Base-by-base conservation (phyloP, 2,329 filamentous ascomycete species). In the Ascochyta fabae region DNA sequence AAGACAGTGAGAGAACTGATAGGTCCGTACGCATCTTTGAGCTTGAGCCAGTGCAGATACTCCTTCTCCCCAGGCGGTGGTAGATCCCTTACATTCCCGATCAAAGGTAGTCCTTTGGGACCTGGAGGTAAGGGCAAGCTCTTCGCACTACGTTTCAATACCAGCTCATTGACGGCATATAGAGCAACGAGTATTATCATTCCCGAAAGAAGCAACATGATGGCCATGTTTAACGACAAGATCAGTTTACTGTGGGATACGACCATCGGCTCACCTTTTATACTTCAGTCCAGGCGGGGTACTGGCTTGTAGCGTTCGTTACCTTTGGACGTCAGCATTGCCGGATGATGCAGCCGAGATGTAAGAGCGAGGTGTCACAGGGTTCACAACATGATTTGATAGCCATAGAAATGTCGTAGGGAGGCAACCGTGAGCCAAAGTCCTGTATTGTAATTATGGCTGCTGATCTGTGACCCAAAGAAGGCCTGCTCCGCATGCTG, bases 11-110 rank as follows among this genome's bases (percentile, higher is more conserved):
- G 45, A 9, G 65, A 69, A 48, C 60, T 67, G 26, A 67, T 59
- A 0, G 63, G 66, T 15, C 65, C 67, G 42, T 70, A 69, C 4
- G 66, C 47, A 13, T 78, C 70, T 54, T 79, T 80, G 56, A 79
- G 73, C 39, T 79, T 71, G 0, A 77, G 53, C 78, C 78, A 81
- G 50, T 81, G 77, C 7, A 73, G 52, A 63, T 70, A 79, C 46
- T 80, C 78, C 4, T 66, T 72, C 4, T 57, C 55, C 1, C 69
- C 73, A 8, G 67, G 42, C 0, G 72, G 64, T 0, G 83, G 83
- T 7, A 85, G 67, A 53, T 84, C 81, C 0, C 60, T 58, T 12
- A 84, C 56, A 57, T 84, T 85, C 2, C 83, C 83, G 1, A 85
- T 16, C 0, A 85, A 7, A 0, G 81, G 81, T 6, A 79, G 61